Percentiles rank a stretch among this genome's conserved stretches.
phyloP scores from a whole-genome alignment of 2,329 filamentous ascomycete genomes.

The Dendryphion nanum region DNA sequence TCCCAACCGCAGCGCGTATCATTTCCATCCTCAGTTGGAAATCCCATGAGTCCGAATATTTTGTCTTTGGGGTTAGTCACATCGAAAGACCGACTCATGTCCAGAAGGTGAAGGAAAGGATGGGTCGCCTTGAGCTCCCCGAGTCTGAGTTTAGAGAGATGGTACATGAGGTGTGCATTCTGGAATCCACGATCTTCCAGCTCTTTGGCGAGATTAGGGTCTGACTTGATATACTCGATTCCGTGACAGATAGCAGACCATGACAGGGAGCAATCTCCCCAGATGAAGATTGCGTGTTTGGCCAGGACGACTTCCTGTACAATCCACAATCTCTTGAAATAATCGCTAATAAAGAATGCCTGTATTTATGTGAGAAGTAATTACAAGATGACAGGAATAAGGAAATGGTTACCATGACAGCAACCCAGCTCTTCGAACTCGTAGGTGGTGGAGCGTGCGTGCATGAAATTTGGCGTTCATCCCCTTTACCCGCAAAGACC shows the following conservation, averaged over 20 bases:
- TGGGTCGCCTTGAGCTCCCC: not conserved
- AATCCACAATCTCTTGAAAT: conserved; percentile 14
- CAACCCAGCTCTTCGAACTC: no score
- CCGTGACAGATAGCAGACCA: conserved; percentile 10
- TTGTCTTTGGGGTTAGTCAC: conserved; percentile 16
- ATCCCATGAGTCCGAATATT: conserved; percentile 15
- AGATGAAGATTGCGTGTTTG: conserved; percentile 10
- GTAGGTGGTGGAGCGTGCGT: conserved; percentile 1
- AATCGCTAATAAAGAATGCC: conserved; percentile 7
- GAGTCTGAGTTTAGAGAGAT: not conserved
- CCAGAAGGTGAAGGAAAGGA: conserved; percentile 15
- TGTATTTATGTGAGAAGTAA: conserved; percentile 1
- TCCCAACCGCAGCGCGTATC: no score
- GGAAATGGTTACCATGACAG: no score
- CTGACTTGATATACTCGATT: conserved; percentile 6
- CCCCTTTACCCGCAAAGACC: no score
- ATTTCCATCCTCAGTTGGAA: conserved; percentile 3
- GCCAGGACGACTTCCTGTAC: conserved; percentile 15
- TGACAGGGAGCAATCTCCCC: conserved; percentile 10
- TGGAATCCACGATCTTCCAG: conserved; percentile 9
- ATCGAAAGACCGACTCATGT: conserved; percentile 13
- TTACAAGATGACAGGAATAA: no score
- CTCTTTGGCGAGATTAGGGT: not conserved
- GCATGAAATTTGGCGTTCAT: no score
- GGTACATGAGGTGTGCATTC: conserved; percentile 14